Conservation (phyloP, 2,329 filamentous ascomycete species). For the Claviceps fusiformis region DNA sequence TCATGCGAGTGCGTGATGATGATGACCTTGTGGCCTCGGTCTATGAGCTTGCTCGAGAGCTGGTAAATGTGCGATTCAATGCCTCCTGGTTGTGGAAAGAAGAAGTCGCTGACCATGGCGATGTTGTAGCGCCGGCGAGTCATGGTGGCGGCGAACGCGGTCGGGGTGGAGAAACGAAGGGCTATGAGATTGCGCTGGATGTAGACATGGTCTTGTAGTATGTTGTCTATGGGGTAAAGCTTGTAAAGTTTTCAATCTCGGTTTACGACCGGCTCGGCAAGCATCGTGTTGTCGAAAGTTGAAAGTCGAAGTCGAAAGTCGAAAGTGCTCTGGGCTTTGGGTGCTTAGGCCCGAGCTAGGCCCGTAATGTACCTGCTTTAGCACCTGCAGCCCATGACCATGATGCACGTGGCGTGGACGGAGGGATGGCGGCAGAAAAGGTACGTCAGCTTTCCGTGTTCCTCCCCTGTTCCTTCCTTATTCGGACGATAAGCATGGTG, state of each 20-base stretch:
- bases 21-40: constrained; percentile 94
- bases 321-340: neutral
- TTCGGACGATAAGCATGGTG: constrained; percentile 19
- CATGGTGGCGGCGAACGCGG: constrained; percentile 24
- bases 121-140: constrained; percentile 50
- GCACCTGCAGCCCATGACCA: neutral
- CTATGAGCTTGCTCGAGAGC: constrained; percentile 87
- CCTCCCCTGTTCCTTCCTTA: neutral
- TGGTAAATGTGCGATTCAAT: constrained; percentile 99
- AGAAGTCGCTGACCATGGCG: constrained; percentile 97
- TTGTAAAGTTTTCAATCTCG: neutral
- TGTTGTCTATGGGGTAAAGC: neutral
- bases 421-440: neutral
- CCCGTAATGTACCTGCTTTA: too few relatives aligned
- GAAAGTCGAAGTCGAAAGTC: too few relatives aligned
- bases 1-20: constrained; percentile 94
- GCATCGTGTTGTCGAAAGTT: too few relatives aligned
- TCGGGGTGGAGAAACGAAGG: constrained; percentile 1
- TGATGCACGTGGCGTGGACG: neutral
- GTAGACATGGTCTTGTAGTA: neutral
- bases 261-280: neutral
- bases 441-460: too few relatives aligned
- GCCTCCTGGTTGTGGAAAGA: constrained; percentile 94
- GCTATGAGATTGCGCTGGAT: neutral
- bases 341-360: neutral